Evolutionary conservation across 2,329 filamentous ascomycete genomes (phyloP).

Genomic region (Alternaria hordeiaustralica): DNA sequence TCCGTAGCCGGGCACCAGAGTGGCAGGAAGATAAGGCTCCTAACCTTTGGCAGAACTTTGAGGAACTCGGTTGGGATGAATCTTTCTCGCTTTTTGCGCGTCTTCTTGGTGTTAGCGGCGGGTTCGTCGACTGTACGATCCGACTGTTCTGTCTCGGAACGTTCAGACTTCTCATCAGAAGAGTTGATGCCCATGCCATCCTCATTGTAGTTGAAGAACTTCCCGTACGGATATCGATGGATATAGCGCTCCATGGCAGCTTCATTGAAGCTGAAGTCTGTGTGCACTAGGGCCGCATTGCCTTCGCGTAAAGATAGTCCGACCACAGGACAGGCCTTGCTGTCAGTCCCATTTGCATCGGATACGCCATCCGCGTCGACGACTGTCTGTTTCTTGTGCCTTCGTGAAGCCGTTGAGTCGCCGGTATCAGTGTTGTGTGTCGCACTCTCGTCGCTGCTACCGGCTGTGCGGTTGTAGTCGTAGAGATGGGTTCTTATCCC

Average conservation of each 20-base stretch:
- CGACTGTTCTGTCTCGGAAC: constrained; percentile 38
- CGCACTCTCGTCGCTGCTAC: constrained; percentile 36
- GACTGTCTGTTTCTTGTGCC: constrained; percentile 19
- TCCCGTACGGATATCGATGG: constrained; percentile 40
- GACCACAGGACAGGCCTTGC: constrained; percentile 34
- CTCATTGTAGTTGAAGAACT: constrained; percentile 46
- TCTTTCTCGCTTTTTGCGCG: constrained; percentile 33
- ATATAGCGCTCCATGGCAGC: constrained; percentile 45
- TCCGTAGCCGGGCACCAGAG: constrained; percentile 45
- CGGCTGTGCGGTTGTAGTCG: constrained; percentile 19
- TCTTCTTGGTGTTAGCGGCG: constrained; percentile 14
- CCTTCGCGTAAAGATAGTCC: constrained; percentile 31
- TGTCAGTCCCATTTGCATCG: constrained; percentile 16
- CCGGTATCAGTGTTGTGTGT: constrained; percentile 42
- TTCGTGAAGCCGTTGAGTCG: constrained; percentile 29
- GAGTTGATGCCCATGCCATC: constrained; percentile 41
- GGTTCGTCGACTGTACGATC: constrained; percentile 27
- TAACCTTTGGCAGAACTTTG: constrained; percentile 41
- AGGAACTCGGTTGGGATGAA: constrained; percentile 44
- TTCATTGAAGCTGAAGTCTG: constrained; percentile 42
- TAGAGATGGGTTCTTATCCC: constrained; percentile 34
- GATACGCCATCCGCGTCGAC: neutral
- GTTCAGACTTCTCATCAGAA: constrained; percentile 40
- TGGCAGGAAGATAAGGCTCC: constrained; percentile 47
- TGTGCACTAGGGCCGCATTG: constrained; percentile 25